Base-by-base conservation (phyloP, 2,329 filamentous ascomycete species). In the Ceratocystiopsis minuta region DNA sequence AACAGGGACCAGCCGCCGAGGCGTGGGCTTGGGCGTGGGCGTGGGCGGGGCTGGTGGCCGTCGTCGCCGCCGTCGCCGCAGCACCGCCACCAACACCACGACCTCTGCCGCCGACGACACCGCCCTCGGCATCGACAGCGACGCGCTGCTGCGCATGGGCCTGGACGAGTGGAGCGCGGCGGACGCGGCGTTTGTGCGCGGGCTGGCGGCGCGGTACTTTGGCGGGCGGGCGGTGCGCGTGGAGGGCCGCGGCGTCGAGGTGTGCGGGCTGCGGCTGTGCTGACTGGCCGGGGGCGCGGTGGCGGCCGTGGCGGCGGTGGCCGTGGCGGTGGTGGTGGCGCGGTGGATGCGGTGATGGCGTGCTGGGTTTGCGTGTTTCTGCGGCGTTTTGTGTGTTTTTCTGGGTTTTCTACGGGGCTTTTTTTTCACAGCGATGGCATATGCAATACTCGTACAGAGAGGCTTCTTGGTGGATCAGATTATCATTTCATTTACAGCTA, bases 161-260 rank as follows among this genome's bases (percentile, higher is more conserved):
- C 66, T 90, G 16, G 83, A 90, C 51, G 66, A 77, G 1, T 90
- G 82, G 81, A 86, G 79, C 54, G 64, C 68, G 31, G 64, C 64
- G 15, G 83, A 88, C 54, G 72, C 70, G n/a, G 63, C 63, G 3
- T 88, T 87, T 53, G 68, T 84, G 15, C 62, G 62, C 47, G 75
- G 77, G 42, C 62, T 81, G 40, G 62, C 72, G 37, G 65, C 58
- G 47, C 59, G 71, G 48, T 88, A 83, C 60, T 86, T 84, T 59
- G 72, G 65, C 28, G 63, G 77, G 15, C 57, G 65, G 38, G 75
- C 75, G 11, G 47, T 46, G 13, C 66, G 67, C 49, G 70, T 84
- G 16, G 72, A 82, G 54, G 72, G 74, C 33, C 76, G 75, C 53
- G 72, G 71, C n/a, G 65, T 86, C 2, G 76, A 83, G 53, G 71